Percentiles rank a stretch among this genome's conserved stretches.
phyloP scores from a whole-genome alignment of 2,329 filamentous ascomycete genomes.

The Orbilia quercus region DNA sequence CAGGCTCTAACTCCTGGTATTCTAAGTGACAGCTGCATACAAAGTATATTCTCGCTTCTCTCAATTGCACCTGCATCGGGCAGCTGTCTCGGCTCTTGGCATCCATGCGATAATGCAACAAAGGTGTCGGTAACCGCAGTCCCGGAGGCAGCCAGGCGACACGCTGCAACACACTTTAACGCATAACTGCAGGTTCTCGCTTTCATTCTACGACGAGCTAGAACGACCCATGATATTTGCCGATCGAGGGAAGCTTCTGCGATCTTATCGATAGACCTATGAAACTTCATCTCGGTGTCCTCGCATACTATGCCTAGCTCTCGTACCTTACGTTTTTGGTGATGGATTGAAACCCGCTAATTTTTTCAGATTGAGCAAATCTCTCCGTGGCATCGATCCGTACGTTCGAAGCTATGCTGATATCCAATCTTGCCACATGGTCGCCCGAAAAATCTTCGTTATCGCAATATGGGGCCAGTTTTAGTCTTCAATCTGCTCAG shows the following conservation, averaged over 20 bases:
- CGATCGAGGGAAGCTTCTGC: background rate
- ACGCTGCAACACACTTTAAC: slow-evolving; percentile 7
- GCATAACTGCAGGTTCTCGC: background rate
- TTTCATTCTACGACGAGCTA: background rate
- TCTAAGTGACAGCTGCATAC: slow-evolving; percentile 7
- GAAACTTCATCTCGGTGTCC: slow-evolving; percentile 1
- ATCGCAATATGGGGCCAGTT: background rate
- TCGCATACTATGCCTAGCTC: background rate
- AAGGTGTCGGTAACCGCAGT: background rate
- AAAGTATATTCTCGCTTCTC: background rate
- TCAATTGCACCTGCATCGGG: background rate
- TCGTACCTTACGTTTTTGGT: background rate
- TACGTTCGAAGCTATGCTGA: no score
- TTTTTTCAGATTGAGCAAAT: background rate
- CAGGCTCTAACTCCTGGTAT: no score
- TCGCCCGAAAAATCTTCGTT: background rate
- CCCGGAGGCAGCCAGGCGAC: slow-evolving; percentile 6
- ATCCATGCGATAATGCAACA: slow-evolving; percentile 20
- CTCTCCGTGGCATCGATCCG: background rate
- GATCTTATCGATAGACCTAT: slow-evolving; percentile 10
- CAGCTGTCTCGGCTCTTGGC: slow-evolving; percentile 25
- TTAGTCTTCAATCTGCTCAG: background rate
- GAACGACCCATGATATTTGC: background rate
- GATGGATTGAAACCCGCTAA: background rate
- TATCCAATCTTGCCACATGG: background rate